Evolutionary conservation across 345 rosid genomes (phyloP).

Genomic region (Cochlearia excelsa): DNA sequence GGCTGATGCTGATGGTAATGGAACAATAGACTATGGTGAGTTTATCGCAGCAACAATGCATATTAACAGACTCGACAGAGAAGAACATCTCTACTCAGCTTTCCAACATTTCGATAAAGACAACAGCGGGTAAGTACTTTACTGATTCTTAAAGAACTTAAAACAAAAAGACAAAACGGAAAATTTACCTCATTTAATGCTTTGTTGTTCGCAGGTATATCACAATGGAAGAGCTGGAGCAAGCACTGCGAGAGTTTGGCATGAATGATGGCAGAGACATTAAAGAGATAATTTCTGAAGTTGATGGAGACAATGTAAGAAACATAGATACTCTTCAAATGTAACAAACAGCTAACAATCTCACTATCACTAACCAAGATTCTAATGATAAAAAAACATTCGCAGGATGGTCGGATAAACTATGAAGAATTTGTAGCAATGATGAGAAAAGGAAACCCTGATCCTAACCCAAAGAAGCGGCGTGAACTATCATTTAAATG

Average conservation of each 20-base stretch:
- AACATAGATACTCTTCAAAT: slow-evolving; percentile 23
- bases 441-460: slow-evolving; percentile 96
- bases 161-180: background rate
- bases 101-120: slow-evolving; percentile 46
- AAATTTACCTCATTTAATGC: slow-evolving; percentile 14
- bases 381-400: slow-evolving; percentile 4
- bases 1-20: slow-evolving; percentile 62
- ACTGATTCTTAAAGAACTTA: background rate
- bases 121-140: slow-evolving; percentile 58
- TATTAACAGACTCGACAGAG: slow-evolving; percentile 62
- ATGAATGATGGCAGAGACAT: slow-evolving; percentile 60
- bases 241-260: slow-evolving; percentile 55
- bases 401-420: slow-evolving; percentile 86
- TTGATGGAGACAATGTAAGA: slow-evolving; percentile 56
- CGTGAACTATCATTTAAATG: slow-evolving; percentile 55
- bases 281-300: slow-evolving; percentile 55
- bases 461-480: slow-evolving; percentile 78
- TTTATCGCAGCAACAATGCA: slow-evolving; percentile 66
- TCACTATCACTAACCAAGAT: slow-evolving; percentile 7
- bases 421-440: slow-evolving; percentile 94
- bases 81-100: slow-evolving; percentile 71
- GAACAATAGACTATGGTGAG: slow-evolving; percentile 58
- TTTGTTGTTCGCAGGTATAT: slow-evolving; percentile 39
- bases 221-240: slow-evolving; percentile 62
- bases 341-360: slow-evolving; percentile 6